Evolutionary conservation across 2,329 filamentous ascomycete species (phyloP).

Genomic region (Neurospora sp.): DNA sequence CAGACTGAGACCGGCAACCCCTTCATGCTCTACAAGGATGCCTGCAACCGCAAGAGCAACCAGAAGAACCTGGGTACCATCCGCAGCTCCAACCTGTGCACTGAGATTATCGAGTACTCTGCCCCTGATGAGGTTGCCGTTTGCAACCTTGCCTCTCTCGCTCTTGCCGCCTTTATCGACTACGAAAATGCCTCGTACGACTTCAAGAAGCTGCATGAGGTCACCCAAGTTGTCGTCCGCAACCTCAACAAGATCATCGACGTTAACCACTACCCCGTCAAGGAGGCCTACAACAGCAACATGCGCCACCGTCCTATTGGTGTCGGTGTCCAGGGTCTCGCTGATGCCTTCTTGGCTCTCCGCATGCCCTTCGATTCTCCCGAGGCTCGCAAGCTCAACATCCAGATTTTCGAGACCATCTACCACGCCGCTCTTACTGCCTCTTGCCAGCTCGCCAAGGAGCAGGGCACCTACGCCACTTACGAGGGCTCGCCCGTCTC

Average conservation of each 20-base stretch:
- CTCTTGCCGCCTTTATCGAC: slow-evolving; percentile 85
- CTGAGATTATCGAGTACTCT: slow-evolving; percentile 95
- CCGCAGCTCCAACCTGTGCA: slow-evolving; percentile 97
- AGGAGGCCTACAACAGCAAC: slow-evolving; percentile 90
- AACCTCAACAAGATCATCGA: slow-evolving; percentile 99
- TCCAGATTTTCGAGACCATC: slow-evolving; percentile 98
- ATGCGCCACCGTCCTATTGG: slow-evolving; percentile 94
- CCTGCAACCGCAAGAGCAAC: slow-evolving; percentile 98
- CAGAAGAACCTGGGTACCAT: slow-evolving; percentile 99
- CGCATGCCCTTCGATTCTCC: slow-evolving; percentile 95
- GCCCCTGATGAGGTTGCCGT: slow-evolving; percentile 97
- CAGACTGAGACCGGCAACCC: slow-evolving; percentile 99
- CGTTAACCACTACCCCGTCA: slow-evolving; percentile 96
- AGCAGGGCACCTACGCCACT: slow-evolving; percentile 74
- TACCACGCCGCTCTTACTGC: slow-evolving; percentile 91
- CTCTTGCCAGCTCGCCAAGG: slow-evolving; percentile 76
- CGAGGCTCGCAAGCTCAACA: slow-evolving; percentile 88
- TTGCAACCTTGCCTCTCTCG: slow-evolving; percentile 92
- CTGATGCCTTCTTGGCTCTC: slow-evolving; percentile 93
- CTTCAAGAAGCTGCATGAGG: slow-evolving; percentile 94
- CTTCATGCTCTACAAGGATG: slow-evolving; percentile 99
- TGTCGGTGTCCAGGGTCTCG: slow-evolving; percentile 93
- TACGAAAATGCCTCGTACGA: slow-evolving; percentile 77
- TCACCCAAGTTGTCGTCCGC: slow-evolving; percentile 80
- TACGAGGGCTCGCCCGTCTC: slow-evolving; percentile 93